These are phyloP conservation scores for Betula pendula DNA, from an alignment of 306 rosid genomes.

Conservation along the genomic window DNA sequence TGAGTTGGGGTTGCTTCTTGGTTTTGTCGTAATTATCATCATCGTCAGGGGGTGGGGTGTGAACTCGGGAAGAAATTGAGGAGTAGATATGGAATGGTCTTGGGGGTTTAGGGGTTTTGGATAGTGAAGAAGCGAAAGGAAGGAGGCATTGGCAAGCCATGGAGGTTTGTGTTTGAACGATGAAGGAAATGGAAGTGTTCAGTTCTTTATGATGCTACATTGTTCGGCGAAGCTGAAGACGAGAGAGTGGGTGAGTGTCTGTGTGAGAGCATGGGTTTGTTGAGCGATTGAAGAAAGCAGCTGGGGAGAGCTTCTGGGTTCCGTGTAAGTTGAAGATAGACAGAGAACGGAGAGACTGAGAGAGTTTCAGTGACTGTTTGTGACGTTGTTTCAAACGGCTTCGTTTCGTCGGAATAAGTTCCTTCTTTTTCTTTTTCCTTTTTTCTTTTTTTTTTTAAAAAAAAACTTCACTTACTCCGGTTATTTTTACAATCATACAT, in stretches of 20 bases:
- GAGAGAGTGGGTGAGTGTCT: not conserved
- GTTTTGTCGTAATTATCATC: conserved; percentile 22
- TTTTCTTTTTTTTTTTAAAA: too few relatives aligned
- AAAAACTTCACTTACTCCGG: too few relatives aligned
- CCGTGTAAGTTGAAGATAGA: not conserved
- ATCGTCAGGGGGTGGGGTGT: conserved; percentile 26
- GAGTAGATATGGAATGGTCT: conserved; percentile 7
- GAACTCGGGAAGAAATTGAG: conserved; percentile 50
- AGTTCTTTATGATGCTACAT: conserved; percentile 18
- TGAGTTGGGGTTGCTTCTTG: conserved; percentile 27
- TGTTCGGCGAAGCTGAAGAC: not conserved
- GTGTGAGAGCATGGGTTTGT: not conserved
- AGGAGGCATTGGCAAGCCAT: conserved; percentile 62
- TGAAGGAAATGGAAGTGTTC: not conserved
- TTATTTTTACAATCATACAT: too few relatives aligned
- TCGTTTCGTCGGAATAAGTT: too few relatives aligned
- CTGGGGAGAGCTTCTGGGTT: not conserved
- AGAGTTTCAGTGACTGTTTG: not conserved
- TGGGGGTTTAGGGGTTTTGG: conserved; percentile 16
- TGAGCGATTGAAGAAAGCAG: not conserved
- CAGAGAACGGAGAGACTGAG: not conserved
- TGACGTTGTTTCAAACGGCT: too few relatives aligned
- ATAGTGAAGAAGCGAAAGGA: conserved; percentile 35
- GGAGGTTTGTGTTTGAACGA: conserved; percentile 12
- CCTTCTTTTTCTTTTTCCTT: too few relatives aligned